These are phyloP conservation scores for Aspergillus baeticus DNA, from an alignment of 495 filamentous ascomycete genomes.

Conservation along the genomic window DNA sequence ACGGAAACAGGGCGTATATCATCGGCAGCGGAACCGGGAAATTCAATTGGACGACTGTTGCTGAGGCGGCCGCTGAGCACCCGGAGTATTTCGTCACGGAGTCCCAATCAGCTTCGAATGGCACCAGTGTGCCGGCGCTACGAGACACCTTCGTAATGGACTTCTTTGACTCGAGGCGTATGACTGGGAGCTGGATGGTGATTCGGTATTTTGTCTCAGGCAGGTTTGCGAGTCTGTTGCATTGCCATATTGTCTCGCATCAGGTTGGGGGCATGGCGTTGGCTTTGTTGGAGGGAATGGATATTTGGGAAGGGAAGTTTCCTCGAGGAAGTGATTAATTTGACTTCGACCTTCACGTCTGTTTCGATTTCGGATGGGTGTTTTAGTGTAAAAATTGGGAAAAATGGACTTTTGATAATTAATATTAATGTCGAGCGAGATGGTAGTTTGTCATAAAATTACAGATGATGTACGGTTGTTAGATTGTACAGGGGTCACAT, in stretches of 20 bases:
- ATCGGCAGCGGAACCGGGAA: constrained; percentile 41
- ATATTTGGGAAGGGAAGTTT: constrained; percentile 32
- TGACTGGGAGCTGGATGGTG: constrained; percentile 42
- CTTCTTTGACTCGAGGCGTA: constrained; percentile 5
- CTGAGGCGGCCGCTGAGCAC: constrained; percentile 37
- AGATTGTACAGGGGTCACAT: constrained; percentile 26
- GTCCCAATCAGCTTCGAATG: no score
- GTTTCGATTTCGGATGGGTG: no score
- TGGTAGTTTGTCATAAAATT: no score
- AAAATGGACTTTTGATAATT: no score
- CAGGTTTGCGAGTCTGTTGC: constrained; percentile 49
- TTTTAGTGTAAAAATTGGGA: not conserved
- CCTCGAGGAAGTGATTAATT: no score
- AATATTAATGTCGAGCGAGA: no score
- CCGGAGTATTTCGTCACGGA: constrained; percentile 47
- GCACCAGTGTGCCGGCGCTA: constrained; percentile 27
- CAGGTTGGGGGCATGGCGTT: constrained; percentile 47
- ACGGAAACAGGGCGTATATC: constrained; percentile 48
- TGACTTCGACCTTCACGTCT: no score
- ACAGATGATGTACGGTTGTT: no score
- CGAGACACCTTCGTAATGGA: constrained; percentile 45
- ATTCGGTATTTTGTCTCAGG: constrained; percentile 51
- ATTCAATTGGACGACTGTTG: constrained; percentile 41
- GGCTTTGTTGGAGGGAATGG: constrained; percentile 49
- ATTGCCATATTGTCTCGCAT: constrained; percentile 56